Percentiles rank a stretch among this genome's conserved stretches.
These are phyloP conservation scores for Oxytropis ochrocephala DNA, from an alignment of 306 rosid species.

Conservation along the genomic window DNA sequence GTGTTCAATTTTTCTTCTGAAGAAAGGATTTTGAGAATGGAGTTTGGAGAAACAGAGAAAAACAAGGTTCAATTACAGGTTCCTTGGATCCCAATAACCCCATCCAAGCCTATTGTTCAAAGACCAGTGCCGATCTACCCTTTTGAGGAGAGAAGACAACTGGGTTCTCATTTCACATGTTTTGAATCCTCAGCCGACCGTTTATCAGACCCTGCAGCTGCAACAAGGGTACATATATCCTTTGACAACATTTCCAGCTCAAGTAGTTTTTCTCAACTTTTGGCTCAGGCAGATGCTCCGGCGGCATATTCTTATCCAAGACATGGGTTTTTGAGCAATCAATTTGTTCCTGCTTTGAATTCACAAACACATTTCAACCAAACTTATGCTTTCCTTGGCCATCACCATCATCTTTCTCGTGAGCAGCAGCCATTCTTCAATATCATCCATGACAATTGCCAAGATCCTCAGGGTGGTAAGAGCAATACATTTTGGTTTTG, in stretches of 20 bases:
- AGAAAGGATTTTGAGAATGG: conserved; percentile 17
- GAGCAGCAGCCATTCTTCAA: not conserved
- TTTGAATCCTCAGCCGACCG: not conserved
- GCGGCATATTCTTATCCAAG: not conserved
- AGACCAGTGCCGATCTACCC: conserved; percentile 31
- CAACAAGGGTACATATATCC: not conserved
- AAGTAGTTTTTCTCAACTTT: conserved; percentile 13
- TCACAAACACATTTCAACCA: conserved; percentile 2
- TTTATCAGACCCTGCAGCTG: not conserved
- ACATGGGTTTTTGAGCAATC: not conserved
- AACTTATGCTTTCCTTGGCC: not conserved
- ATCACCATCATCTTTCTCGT: not conserved
- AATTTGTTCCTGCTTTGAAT: not conserved
- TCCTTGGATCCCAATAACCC: conserved; percentile 34
- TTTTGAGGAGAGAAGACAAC: not conserved
- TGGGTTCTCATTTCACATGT: not conserved
- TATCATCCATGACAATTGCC: not conserved
- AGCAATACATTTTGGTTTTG: not conserved
- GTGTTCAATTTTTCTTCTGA: not conserved
- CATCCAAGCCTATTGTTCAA: conserved; percentile 18
- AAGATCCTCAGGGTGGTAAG: conserved; percentile 36
- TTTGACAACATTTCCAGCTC: not conserved
- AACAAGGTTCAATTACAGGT: not conserved
- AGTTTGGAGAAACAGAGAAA: not conserved
- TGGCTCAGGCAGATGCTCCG: conserved; percentile 21